Percentiles rank a stretch among this genome's conserved stretches.
phyloP scores from a whole-genome alignment of 345 rosid species.

The Eucalyptus lansdowneana region DNA sequence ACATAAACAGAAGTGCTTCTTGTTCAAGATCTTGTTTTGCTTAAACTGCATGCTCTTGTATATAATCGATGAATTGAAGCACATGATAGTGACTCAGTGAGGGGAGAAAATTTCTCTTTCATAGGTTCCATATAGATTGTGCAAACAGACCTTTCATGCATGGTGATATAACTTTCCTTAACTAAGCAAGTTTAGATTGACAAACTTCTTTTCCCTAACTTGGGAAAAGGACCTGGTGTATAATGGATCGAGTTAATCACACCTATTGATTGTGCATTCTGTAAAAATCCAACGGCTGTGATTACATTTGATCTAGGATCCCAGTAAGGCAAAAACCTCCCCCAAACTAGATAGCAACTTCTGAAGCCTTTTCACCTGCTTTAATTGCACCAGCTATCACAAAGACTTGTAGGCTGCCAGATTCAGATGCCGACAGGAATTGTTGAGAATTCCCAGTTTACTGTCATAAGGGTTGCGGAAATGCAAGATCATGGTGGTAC shows the following conservation, averaged over 20 bases:
- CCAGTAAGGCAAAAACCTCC: neutral
- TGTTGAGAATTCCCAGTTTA: neutral
- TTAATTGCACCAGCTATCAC: neutral
- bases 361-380: neutral
- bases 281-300: neutral
- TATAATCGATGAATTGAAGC: neutral
- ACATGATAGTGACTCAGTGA: neutral
- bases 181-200: neutral
- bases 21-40: neutral
- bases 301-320: neutral
- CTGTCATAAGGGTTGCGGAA: neutral
- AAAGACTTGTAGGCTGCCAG: neutral
- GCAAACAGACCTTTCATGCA: neutral
- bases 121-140: neutral
- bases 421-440: neutral
- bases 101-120: neutral
- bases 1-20: neutral
- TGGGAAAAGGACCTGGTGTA: neutral
- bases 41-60: neutral
- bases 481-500: neutral
- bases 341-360: neutral
- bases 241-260: neutral
- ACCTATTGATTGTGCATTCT: neutral
- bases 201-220: neutral
- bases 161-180: neutral